Conservation (phyloP, 73 alveolate species). For the Uronychia binucleata region DNA sequence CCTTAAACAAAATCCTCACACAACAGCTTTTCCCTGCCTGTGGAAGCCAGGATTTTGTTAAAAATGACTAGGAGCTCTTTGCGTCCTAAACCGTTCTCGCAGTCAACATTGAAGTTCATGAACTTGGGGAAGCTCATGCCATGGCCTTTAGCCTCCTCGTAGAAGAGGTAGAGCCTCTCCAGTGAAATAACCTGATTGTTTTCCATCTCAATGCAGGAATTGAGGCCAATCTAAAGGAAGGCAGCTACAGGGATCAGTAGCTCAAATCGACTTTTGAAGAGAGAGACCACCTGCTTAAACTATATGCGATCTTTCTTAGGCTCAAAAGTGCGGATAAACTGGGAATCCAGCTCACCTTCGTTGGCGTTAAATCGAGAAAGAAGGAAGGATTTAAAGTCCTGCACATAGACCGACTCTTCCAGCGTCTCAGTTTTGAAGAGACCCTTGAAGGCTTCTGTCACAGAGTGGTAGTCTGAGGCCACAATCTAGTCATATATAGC, state of each 20-base stretch:
- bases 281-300: too few species aligned
- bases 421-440: too few species aligned
- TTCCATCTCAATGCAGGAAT: slow-evolving; percentile 21
- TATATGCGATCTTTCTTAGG: too few species aligned
- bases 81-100: neutral
- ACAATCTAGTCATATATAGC: neutral
- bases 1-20: neutral
- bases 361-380: too few species aligned
- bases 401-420: too few species aligned
- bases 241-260: slow-evolving; percentile 29
- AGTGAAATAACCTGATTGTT: slow-evolving; percentile 11
- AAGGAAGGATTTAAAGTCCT: too few species aligned
- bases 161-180: slow-evolving; percentile 19
- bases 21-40: neutral
- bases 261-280: slow-evolving; percentile 11
- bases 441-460: neutral
- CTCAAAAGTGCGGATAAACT: too few species aligned
- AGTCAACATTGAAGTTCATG: neutral
- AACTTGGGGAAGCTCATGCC: neutral
- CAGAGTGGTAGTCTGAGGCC: neutral
- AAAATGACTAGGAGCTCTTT: neutral
- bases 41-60: too few species aligned
- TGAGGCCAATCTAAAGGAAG: slow-evolving; percentile 24
- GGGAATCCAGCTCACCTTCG: too few species aligned
- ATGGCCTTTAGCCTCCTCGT: neutral